Evolutionary conservation across 148 eudicot species (phyloP).

Genomic region (Rhododendron griersonianum): DNA sequence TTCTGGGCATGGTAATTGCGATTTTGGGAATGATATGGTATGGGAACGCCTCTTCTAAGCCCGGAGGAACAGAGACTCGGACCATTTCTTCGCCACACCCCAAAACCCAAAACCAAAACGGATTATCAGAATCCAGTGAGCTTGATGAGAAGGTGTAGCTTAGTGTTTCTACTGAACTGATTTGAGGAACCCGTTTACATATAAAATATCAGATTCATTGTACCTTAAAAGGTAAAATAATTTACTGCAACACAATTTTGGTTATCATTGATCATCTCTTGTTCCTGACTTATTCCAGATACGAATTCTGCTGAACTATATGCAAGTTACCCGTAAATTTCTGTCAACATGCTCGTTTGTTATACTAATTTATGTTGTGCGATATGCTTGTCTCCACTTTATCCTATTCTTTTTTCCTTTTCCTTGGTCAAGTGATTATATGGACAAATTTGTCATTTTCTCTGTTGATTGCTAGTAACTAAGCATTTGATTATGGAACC

Average conservation of each 20-base stretch:
- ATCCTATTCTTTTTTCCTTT: neutral
- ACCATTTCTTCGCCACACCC: constrained; percentile 4
- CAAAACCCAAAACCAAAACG: constrained; percentile 16
- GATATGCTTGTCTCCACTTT: neutral
- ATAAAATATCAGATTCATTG: neutral
- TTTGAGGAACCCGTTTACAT: neutral
- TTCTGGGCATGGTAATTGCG: constrained; percentile 41
- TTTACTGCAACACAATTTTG: neutral
- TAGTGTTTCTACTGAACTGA: neutral
- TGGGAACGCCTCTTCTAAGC: constrained; percentile 42
- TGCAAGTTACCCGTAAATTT: neutral
- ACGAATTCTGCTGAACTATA: neutral
- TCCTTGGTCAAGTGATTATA: neutral
- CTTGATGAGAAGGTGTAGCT: constrained; percentile 18
- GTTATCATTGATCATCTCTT: neutral
- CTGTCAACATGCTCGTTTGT: neutral
- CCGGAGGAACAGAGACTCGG: constrained; percentile 39
- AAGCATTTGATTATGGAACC: neutral
- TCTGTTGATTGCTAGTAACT: neutral
- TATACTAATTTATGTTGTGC: neutral
- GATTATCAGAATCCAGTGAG: constrained; percentile 11
- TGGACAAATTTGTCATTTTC: neutral
- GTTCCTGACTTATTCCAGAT: neutral
- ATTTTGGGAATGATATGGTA: constrained; percentile 48
- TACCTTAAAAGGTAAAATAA: constrained; percentile 7